Evolutionary conservation across 352 stramenopile genomes (phyloP).

Genomic region (Elongisporangium undulatum): DNA sequence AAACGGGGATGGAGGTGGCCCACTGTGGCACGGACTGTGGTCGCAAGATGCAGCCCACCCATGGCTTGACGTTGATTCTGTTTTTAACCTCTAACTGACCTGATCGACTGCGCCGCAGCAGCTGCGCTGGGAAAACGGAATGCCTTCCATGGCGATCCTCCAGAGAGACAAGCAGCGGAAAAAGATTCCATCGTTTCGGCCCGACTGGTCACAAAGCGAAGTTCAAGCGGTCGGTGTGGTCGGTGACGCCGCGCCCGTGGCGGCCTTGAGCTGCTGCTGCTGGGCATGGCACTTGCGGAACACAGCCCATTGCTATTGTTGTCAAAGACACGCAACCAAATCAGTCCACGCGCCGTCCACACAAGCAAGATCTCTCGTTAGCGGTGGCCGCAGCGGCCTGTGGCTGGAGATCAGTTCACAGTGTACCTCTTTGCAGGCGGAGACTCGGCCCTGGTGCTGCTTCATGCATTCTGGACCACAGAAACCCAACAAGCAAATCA

Average conservation of each 20-base stretch:
- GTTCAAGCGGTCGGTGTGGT: neutral
- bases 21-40: neutral
- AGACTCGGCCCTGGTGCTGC: constrained; percentile 66
- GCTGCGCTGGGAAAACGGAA: neutral
- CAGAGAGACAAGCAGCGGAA: neutral
- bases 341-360: neutral
- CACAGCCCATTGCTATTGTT: constrained; percentile 59
- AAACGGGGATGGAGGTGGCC: neutral
- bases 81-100: neutral
- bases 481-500: neutral
- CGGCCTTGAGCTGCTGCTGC: constrained; percentile 25
- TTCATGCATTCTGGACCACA: constrained; percentile 68
- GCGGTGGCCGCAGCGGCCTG: neutral
- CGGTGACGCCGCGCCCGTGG: neutral
- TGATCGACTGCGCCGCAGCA: neutral
- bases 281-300: constrained; percentile 78
- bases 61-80: neutral
- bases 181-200: neutral
- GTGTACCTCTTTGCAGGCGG: constrained; percentile 56
- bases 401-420: neutral
- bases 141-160: neutral
- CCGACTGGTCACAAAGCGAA: neutral
- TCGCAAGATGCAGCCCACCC: neutral
- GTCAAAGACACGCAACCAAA: neutral
- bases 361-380: constrained; percentile 2